Conservation (phyloP, 1,284 basidiomycete species). For the Pulchroboletus neoregius region DNA sequence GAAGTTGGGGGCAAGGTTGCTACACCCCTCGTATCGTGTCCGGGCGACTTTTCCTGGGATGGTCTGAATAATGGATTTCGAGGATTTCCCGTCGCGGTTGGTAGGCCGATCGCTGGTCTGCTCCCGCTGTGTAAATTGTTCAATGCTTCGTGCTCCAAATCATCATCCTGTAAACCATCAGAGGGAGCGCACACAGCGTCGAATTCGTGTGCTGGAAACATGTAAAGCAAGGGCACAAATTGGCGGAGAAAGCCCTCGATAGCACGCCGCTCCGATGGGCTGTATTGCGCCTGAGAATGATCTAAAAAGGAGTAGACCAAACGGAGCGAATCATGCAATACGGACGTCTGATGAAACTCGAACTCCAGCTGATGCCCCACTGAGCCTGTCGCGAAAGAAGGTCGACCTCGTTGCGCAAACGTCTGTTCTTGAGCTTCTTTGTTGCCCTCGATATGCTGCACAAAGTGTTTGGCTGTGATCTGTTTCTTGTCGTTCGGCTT, state of each 20-base stretch:
- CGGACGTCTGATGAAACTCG: constrained; percentile 72
- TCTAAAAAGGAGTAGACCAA: constrained; percentile 90
- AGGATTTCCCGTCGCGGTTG: constrained; percentile 63
- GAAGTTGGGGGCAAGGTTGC: constrained; percentile 12
- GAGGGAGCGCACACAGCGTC: constrained; percentile 67
- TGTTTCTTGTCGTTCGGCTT: constrained; percentile 96
- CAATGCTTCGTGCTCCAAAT: constrained; percentile 41
- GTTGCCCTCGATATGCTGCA: constrained; percentile 82
- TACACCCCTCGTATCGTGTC: constrained; percentile 11
- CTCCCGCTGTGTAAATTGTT: constrained; percentile 44
- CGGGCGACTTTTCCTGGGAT: constrained; percentile 50
- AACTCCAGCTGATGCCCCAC: constrained; percentile 77
- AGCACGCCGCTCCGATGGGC: constrained; percentile 71
- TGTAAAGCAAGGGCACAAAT: constrained; percentile 84
- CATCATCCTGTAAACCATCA: constrained; percentile 51
- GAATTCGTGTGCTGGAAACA: constrained; percentile 73
- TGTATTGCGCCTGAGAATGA: constrained; percentile 74
- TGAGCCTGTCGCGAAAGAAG: constrained; percentile 43
- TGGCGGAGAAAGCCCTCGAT: constrained; percentile 84
- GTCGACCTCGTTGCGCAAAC: constrained; percentile 38
- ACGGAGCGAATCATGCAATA: constrained; percentile 87
- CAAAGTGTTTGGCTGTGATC: constrained; percentile 86
- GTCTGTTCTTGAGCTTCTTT: constrained; percentile 66
- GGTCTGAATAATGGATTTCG: constrained; percentile 77
- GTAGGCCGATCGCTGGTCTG: constrained; percentile 44